Percentiles rank a stretch among this genome's conserved stretches.
phyloP scores from a whole-genome alignment of 148 eudicot species.

The Gaultheria prostrata region DNA sequence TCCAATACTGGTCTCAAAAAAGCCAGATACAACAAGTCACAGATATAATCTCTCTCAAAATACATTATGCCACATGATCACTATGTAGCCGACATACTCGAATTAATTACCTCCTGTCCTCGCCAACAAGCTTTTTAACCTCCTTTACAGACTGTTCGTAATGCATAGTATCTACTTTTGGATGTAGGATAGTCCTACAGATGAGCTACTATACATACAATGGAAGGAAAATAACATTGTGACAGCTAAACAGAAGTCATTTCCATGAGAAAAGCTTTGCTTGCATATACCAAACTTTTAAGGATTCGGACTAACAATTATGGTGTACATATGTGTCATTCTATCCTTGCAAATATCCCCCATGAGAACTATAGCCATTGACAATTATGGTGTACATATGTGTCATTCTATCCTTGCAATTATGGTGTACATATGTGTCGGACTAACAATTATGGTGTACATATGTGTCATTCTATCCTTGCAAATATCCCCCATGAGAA shows the following conservation, averaged over 20 bases:
- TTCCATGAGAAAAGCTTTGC: background rate
- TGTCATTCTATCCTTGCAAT: background rate
- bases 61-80: conserved; percentile 11
- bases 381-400: background rate
- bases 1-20: conserved; percentile 8
- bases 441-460: background rate
- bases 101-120: background rate
- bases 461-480: conserved; percentile 2
- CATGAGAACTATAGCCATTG: background rate
- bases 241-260: background rate
- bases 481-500: background rate
- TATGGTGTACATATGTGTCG: too few species aligned
- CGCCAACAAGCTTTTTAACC: background rate
- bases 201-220: background rate
- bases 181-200: background rate
- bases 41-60: conserved; percentile 1
- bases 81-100: background rate
- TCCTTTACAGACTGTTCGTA: background rate
- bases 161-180: background rate
- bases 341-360: background rate
- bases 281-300: background rate
- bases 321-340: background rate
- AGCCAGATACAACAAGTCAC: conserved; percentile 17
- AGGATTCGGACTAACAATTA: background rate
- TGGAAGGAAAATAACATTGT: background rate